Evolutionary conservation across 257 asterid species (phyloP), one percentile per base, ranked within the genome.

Genomic region (Agastache rugosa): DNA sequence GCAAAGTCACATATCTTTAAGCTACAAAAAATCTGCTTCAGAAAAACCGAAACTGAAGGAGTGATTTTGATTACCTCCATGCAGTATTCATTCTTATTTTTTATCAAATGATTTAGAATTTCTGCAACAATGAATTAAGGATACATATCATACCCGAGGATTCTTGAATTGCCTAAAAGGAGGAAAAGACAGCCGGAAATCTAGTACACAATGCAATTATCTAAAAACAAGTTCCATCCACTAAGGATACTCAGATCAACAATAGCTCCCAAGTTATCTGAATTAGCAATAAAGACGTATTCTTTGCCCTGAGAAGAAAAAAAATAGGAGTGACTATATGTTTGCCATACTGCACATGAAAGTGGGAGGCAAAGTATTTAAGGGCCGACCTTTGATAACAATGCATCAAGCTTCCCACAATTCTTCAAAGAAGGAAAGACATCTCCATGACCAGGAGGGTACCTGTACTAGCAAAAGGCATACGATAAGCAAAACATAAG

Each of bases 401-500:
- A 77, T 35, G 89, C 87, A 88, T 92, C 97, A 80, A 95, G 99
- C 83, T 95, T 91, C 82, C 99, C 99, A 72, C 96, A 89, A 71
- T 95, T 95, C 89, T 85, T 83, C 85, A 95, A 87, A 77, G 99
- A 79, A 68, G 99, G 90, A 76, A 95, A 95, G 58, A 95, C 99
- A 75, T 95, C 99, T 45, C 99, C 99, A 80, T 95, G 99, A 78
- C 98, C 99, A 67, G 99, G 97, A 39, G 98, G 99, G 76, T 89
- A 90, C 99, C 99, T 90, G 74, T 54, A 79, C 14, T 76, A 55
- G 74, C 75, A 82, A 63, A 77, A 72, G 60, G 31, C 35, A 68
- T 58, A 29, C 71, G 69, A 68, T 17, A 74, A 71, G 19, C 22
- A 63, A 23, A 68, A 20, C 34, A 64, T 3, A 55, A 72, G 9